Conservation (phyloP, 2,329 filamentous ascomycete genomes). For the Botryotinia convoluta region DNA sequence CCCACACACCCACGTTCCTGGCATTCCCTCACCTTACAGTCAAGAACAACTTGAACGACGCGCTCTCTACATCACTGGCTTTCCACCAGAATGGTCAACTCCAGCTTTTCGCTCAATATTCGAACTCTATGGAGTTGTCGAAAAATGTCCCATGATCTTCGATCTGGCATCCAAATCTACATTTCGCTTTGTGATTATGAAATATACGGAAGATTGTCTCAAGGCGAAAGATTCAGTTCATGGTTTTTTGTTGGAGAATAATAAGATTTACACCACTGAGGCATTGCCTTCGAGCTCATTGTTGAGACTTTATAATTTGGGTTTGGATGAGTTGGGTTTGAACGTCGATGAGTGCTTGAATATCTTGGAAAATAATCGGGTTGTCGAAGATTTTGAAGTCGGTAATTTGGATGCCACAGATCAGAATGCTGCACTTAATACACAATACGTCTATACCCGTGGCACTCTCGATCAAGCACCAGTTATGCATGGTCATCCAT, state of each 20-base stretch:
- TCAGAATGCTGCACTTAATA: background rate
- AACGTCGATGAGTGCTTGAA: too few relatives aligned
- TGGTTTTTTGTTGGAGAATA: constrained; percentile 14
- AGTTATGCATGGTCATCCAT: constrained; percentile 7
- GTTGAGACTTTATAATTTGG: background rate
- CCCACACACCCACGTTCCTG: constrained; percentile 22
- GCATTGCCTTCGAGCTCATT: constrained; percentile 13
- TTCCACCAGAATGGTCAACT: constrained; percentile 22
- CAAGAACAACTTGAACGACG: constrained; percentile 24
- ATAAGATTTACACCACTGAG: constrained; percentile 13
- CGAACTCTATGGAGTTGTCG: constrained; percentile 23
- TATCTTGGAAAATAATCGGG: background rate
- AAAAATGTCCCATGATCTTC: constrained; percentile 26
- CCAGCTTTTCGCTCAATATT: constrained; percentile 24
- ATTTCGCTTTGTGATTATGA: constrained; percentile 33
- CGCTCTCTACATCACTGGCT: constrained; percentile 29
- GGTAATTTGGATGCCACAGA: background rate
- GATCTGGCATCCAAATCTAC: constrained; percentile 24
- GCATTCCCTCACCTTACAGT: constrained; percentile 26
- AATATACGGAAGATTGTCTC: constrained; percentile 24
- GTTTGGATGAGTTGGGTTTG: background rate
- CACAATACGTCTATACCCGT: background rate
- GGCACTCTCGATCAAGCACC: background rate
- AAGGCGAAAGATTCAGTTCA: constrained; percentile 22
- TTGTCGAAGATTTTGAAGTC: background rate